Evolutionary conservation across 768 basidiomycete species (phyloP).

Genomic region (Cytidiella melzeri): DNA sequence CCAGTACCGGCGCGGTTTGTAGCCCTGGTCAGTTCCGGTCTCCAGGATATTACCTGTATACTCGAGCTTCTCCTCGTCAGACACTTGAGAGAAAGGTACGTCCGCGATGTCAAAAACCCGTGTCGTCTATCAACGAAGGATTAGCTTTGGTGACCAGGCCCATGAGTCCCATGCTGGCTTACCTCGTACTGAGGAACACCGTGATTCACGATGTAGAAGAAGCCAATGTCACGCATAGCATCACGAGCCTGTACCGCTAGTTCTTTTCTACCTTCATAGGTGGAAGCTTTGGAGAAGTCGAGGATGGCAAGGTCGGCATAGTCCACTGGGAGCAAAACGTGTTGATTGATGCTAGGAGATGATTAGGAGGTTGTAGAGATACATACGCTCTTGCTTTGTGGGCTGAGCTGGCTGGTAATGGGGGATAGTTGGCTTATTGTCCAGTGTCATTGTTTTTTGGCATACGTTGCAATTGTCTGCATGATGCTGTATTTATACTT

Average conservation of each 20-base stretch:
- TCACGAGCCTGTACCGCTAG: conserved; percentile 26
- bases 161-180: too few species aligned
- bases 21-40: conserved; percentile 44
- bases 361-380: too few species aligned
- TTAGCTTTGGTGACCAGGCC: too few species aligned
- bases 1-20: conserved; percentile 47
- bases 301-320: conserved; percentile 29
- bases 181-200: conserved; percentile 39
- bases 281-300: conserved; percentile 27
- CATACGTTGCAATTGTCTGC: too few species aligned
- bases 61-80: conserved; percentile 34
- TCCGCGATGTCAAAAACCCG: conserved; percentile 44
- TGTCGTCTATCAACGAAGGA: too few species aligned
- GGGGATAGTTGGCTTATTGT: too few species aligned
- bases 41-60: conserved; percentile 35
- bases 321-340: conserved; percentile 27
- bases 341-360: too few species aligned
- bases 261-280: conserved; percentile 26
- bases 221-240: conserved; percentile 30
- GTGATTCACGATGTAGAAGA: conserved; percentile 46
- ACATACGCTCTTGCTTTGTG: conserved; percentile 19
- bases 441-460: too few species aligned
- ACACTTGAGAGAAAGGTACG: conserved; percentile 34
- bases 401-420: conserved; percentile 21
- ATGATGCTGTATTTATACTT: too few species aligned